A percentile compares a stretch with the other conserved stretches of the same genome.
Conservation (phyloP, 2,329 filamentous ascomycete species). For the Trichophyton simii region DNA sequence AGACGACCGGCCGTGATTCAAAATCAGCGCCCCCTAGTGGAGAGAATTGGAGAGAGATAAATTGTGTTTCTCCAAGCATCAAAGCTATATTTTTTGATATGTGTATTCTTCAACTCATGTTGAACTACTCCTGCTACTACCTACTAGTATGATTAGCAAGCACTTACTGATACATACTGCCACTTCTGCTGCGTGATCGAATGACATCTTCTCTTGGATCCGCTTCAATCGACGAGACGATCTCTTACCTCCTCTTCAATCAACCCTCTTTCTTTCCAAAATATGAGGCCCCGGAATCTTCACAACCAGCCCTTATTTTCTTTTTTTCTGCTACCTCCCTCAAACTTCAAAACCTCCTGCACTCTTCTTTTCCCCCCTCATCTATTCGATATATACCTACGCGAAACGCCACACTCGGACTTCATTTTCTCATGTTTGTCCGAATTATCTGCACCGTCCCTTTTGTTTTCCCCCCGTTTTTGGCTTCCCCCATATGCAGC, state of each 20-base stretch:
- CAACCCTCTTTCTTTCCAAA: not conserved
- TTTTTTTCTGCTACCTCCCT: no score
- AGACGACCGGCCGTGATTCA: not conserved
- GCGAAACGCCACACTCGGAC: not conserved
- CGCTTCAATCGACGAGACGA: not conserved
- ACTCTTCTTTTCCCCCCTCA: not conserved
- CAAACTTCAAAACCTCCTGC: not conserved
- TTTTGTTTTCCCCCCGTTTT: not conserved
- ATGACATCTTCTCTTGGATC: not conserved
- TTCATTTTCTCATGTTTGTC: not conserved
- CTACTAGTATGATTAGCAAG: not conserved
- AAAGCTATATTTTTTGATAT: not conserved
- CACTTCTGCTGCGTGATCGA: not conserved
- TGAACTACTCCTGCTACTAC: not conserved
- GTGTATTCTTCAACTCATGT: not conserved
- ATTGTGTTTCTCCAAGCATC: not conserved
- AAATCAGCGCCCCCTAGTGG: not conserved
- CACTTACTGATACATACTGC: not conserved
- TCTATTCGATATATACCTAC: not conserved
- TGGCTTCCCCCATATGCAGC: not conserved
- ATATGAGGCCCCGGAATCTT: no score
- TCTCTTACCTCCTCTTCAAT: not conserved
- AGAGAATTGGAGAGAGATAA: not conserved
- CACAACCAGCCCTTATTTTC: no score
- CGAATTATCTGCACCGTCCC: not conserved